Conservation (phyloP, 1,284 basidiomycete genomes). For the Puccinia horiana region DNA sequence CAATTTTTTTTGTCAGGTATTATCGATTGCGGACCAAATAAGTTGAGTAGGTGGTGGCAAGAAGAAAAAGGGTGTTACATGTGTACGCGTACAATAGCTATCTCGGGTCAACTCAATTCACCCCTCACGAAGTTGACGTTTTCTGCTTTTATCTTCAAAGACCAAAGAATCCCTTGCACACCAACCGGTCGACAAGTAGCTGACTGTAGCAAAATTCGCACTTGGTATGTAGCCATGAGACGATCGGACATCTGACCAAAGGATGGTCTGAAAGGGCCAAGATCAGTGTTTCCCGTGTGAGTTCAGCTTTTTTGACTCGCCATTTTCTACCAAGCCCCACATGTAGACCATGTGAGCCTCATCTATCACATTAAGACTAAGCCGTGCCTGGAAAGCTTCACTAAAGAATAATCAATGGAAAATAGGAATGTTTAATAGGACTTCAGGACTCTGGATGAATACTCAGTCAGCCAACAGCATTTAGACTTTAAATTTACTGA, state of each 20-base stretch:
- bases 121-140: background rate
- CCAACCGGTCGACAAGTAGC: background rate
- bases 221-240: background rate
- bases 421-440: background rate
- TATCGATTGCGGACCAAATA: background rate
- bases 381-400: background rate
- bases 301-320: background rate
- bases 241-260: background rate
- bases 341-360: slow-evolving; percentile 21
- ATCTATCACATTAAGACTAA: background rate
- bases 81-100: background rate
- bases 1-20: background rate
- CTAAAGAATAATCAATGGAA: background rate
- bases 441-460: slow-evolving; percentile 5
- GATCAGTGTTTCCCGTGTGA: background rate
- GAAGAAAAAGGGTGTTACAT: background rate
- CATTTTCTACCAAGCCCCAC: too few relatives aligned
- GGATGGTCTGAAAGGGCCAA: background rate
- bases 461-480: background rate
- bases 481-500: background rate
- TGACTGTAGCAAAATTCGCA: background rate
- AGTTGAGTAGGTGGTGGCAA: background rate
- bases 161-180: background rate
- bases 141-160: background rate
- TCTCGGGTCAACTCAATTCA: background rate